phyloP scores from a whole-genome alignment of 495 filamentous ascomycete species.

The Amphirosellinia nigrospora region DNA sequence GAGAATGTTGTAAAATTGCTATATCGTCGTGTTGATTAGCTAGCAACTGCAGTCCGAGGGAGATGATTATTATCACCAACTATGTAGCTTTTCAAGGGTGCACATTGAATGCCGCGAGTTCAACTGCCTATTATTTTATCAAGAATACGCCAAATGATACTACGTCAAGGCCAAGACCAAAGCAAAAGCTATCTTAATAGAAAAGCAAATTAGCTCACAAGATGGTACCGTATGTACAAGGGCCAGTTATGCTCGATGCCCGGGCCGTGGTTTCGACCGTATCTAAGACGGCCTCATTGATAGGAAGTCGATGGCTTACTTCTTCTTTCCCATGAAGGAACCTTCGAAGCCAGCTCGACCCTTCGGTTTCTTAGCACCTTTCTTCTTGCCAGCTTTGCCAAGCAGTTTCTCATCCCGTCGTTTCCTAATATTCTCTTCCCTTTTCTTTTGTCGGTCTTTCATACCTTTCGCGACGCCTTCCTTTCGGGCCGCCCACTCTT shows the following conservation, averaged over 20 bases:
- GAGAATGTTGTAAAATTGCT: background rate
- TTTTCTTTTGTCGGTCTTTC: conserved; percentile 81
- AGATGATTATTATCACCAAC: background rate
- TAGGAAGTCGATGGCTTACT: background rate
- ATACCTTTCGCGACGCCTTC: conserved; percentile 77
- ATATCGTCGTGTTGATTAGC: background rate
- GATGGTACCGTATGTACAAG: conserved; percentile 15
- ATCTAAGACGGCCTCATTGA: conserved; percentile 10
- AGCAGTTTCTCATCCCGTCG: conserved; percentile 74
- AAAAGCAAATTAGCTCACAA: background rate
- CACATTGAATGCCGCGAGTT: background rate
- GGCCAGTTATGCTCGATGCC: background rate
- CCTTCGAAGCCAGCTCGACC: conserved; percentile 88
- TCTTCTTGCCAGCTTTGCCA: conserved; percentile 68
- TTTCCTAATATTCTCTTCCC: conserved; percentile 87
- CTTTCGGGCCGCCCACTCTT: conserved; percentile 85
- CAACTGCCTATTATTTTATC: background rate
- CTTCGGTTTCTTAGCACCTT: conserved; percentile 60
- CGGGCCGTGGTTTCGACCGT: conserved; percentile 6
- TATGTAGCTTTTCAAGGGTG: background rate
- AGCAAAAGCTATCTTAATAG: background rate
- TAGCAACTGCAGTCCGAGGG: background rate
- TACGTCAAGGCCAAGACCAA: background rate
- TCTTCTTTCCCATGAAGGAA: conserved; percentile 70
- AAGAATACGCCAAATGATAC: background rate